These are phyloP conservation scores for Plantago lanceolata DNA, from an alignment of 305 asterid species.

Conservation along the genomic window DNA sequence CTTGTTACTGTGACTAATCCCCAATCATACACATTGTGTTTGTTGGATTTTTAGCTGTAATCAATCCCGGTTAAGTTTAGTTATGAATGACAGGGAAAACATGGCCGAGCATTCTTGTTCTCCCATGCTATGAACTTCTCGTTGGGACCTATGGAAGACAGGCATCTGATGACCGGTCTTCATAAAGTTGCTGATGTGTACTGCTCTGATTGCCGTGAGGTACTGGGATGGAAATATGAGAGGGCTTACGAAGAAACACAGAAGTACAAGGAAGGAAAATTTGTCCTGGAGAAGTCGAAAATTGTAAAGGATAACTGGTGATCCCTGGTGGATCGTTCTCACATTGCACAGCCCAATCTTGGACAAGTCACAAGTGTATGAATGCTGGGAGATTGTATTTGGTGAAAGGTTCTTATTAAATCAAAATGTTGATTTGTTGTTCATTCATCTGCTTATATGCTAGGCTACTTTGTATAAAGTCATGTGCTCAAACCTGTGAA, in stretches of 20 bases:
- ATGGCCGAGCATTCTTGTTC: conserved; percentile 58
- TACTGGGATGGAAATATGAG: conserved; percentile 55
- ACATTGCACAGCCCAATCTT: conserved; percentile 11
- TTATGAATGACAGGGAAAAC: conserved; percentile 35
- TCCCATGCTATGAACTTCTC: conserved; percentile 50
- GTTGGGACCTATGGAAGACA: conserved; percentile 51
- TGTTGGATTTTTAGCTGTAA: not conserved
- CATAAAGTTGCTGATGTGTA: conserved; percentile 55
- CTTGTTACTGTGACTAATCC: too few relatives aligned
- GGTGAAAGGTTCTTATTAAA: conserved; percentile 17
- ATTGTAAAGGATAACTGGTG: conserved; percentile 57
- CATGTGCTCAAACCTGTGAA: conserved; percentile 20
- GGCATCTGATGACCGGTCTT: conserved; percentile 53
- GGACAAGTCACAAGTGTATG: conserved; percentile 12
- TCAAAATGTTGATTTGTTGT: conserved; percentile 35
- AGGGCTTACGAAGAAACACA: conserved; percentile 52
- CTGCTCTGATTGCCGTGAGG: conserved; percentile 47
- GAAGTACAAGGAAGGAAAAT: conserved; percentile 54
- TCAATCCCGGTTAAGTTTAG: not conserved
- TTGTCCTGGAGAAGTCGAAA: conserved; percentile 46
- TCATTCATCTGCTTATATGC: conserved; percentile 32
- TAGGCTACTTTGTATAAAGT: conserved; percentile 20
- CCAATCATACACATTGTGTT: not conserved
- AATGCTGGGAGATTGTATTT: conserved; percentile 18
- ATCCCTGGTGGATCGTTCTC: conserved; percentile 4